Conservation (phyloP, 768 basidiomycete genomes). For the Hypholoma fasciculare region DNA sequence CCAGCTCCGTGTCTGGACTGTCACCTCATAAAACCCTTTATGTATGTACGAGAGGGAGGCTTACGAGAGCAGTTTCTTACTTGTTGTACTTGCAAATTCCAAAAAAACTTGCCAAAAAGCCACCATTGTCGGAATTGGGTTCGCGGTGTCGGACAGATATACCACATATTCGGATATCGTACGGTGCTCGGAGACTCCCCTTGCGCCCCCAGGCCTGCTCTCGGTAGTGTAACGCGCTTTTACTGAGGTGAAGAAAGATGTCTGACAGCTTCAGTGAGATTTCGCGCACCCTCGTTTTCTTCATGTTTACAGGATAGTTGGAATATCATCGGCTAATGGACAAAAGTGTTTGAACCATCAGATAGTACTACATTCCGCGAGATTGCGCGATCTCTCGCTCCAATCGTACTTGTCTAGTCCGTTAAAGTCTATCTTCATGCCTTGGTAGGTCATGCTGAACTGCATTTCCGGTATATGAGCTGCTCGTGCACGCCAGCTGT, state of each 20-base stretch:
- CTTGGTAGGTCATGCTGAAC: conserved; percentile 57
- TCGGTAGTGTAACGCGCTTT: too few relatives aligned
- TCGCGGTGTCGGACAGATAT: neutral
- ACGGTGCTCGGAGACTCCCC: too few relatives aligned
- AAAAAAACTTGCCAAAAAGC: conserved; percentile 35
- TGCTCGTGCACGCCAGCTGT: conserved; percentile 78
- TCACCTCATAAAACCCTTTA: conserved; percentile 53
- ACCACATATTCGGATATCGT: too few relatives aligned
- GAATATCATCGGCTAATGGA: neutral
- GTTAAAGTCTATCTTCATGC: conserved; percentile 74
- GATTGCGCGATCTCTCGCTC: conserved; percentile 59
- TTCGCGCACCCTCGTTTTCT: too few relatives aligned
- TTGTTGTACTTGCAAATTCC: conserved; percentile 28
- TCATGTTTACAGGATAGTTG: neutral
- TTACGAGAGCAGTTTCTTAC: conserved; percentile 18
- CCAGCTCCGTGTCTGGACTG: conserved; percentile 90
- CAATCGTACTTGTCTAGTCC: conserved; percentile 76
- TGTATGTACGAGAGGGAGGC: conserved; percentile 21
- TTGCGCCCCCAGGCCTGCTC: too few relatives aligned
- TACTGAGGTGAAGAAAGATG: too few relatives aligned
- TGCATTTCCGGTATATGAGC: conserved; percentile 75
- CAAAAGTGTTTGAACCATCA: neutral
- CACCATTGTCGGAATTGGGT: neutral
- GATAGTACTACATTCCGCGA: conserved; percentile 46
- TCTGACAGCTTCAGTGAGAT: too few relatives aligned